phyloP scores from a whole-genome alignment of 306 rosid species.

The Trifolium dubium region DNA sequence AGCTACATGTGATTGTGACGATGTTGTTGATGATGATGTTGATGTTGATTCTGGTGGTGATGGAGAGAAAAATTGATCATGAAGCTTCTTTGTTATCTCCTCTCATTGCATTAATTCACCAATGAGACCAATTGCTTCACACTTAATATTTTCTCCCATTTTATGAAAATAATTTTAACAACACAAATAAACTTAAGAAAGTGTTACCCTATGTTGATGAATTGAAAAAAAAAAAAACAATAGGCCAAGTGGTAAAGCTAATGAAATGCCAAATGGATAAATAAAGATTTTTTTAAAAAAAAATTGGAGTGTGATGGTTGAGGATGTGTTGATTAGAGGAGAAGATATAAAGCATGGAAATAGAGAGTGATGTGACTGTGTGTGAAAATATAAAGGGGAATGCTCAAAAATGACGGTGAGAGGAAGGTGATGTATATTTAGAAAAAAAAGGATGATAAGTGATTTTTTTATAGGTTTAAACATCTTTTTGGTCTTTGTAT shows the following conservation, averaged over 20 bases:
- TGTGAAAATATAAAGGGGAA: constrained; percentile 21
- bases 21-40: constrained; percentile 49
- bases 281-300: not conserved
- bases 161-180: not conserved
- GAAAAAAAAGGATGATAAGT: constrained; percentile 33
- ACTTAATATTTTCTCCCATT: constrained; percentile 51
- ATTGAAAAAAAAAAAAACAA: too few relatives aligned
- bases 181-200: constrained; percentile 11
- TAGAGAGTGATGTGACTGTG: not conserved
- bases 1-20: constrained; percentile 46
- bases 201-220: not conserved
- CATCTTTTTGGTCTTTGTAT: too few relatives aligned
- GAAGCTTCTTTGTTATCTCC: constrained; percentile 64
- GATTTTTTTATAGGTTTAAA: too few relatives aligned
- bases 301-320: constrained; percentile 19
- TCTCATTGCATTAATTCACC: constrained; percentile 66
- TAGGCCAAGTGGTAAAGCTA: constrained; percentile 22
- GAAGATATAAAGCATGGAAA: constrained; percentile 21
- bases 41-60: constrained; percentile 53
- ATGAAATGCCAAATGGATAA: constrained; percentile 31
- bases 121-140: constrained; percentile 52
- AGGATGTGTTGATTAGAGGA: not conserved
- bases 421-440: constrained; percentile 49
- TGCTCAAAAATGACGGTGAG: constrained; percentile 52
- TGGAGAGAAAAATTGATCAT: constrained; percentile 45